phyloP scores from a whole-genome alignment of 1,284 basidiomycete species.

The Irpex sp. region DNA sequence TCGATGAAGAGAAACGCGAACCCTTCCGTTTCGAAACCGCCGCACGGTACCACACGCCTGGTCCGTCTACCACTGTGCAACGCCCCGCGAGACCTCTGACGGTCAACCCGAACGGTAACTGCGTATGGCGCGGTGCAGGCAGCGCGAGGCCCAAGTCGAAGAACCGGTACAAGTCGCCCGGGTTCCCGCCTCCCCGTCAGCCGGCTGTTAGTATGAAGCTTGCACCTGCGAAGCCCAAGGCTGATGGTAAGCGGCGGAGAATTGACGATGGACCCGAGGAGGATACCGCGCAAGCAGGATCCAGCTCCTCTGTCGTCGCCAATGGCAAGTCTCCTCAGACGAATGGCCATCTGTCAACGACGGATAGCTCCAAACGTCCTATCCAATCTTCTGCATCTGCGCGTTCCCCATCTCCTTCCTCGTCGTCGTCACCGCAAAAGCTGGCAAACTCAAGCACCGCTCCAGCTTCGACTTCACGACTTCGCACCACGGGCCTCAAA shows the following conservation, averaged over 20 bases:
- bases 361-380: not conserved
- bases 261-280: slow-evolving; percentile 42
- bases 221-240: slow-evolving; percentile 37
- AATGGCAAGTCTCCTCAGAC: not conserved
- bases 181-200: slow-evolving; percentile 51
- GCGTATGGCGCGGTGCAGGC: slow-evolving; percentile 66
- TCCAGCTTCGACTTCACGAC: slow-evolving; percentile 26
- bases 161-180: slow-evolving; percentile 66
- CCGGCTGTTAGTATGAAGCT: slow-evolving; percentile 37
- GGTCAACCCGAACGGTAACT: slow-evolving; percentile 69
- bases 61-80: slow-evolving; percentile 23
- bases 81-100: slow-evolving; percentile 43
- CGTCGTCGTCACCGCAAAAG: not conserved
- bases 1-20: slow-evolving; percentile 32
- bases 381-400: not conserved
- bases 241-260: slow-evolving; percentile 59
- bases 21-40: slow-evolving; percentile 55
- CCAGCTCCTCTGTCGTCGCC: slow-evolving; percentile 9
- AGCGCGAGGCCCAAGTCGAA: slow-evolving; percentile 49
- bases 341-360: not conserved
- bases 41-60: slow-evolving; percentile 29
- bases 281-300: slow-evolving; percentile 16
- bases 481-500: slow-evolving; percentile 38
- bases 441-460: not conserved
- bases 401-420: not conserved